Evolutionary conservation across 164 flowering plant species (phyloP), one percentile per base, ranked within the genome.

Genomic region (Piper longum): DNA sequence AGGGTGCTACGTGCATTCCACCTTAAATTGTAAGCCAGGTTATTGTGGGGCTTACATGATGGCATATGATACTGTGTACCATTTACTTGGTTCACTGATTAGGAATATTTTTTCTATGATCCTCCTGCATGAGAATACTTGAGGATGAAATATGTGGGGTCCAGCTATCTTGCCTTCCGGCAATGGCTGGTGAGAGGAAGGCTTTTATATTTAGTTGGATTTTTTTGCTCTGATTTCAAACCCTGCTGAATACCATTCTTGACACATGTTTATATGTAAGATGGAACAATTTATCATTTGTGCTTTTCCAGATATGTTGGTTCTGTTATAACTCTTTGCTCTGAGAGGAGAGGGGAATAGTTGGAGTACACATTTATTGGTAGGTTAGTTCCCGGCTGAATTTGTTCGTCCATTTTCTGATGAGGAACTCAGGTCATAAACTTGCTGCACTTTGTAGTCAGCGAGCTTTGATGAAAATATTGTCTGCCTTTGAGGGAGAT

Each of bases 261-360:
- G 12, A 48, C 14, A 14, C 52, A 48, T 48, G 12, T 48, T 2
- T 16, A 16, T 54, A 19, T 36, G 4, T 6, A 45, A 40, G 43
- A 70, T 13, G 62, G 54, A 64, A 57, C 57, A 41, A 41, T 59
- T 51, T 61, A 57, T 64, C 54, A 59, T 61, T 69, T 61, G 58
- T 68, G 41, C 44, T 45, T 57, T 61, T 59, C 16, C 75, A 92
- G 98, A 76, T 88, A 83, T 79, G 92, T 93, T 41, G 99, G 99
- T 14, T 65, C 97, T 71, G 87, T 93, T 59, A 88, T 93, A 56
- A 85, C 89, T 57, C 87, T 93, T 72, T 90, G 97, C 75, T 87
- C 99, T 70, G 97, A 90, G 57, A 72, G 99, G 70, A 88, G 99
- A 76, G 99, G 99, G 43, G 83, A 85, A 77, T 97, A 93, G 71